Evolutionary conservation across 2,329 filamentous ascomycete genomes (phyloP), one percentile per base, ranked within the genome.

Genomic region (Periglandula ipomoeae): DNA sequence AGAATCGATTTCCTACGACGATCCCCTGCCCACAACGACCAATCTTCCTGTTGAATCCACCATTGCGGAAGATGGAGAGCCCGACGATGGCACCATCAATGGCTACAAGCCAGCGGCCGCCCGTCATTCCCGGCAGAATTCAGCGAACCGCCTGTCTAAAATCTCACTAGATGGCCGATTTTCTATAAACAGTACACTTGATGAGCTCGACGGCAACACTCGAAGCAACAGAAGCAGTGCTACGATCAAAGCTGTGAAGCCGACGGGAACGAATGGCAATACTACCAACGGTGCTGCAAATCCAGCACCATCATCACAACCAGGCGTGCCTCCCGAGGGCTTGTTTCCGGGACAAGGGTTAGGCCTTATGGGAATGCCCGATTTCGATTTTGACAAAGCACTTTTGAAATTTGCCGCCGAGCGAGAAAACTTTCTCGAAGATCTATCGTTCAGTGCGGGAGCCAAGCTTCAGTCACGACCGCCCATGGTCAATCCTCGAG

Each of bases 331-430:
- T 23, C 5, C 19, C 27, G 45, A 41, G 6, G 50, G 24, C 5
- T 45, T 15, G 40, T 19, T 6, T 19, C 46, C 17, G 17, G 41
- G 32, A 3, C 42, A 45, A n/a, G 39, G 43, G 11, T 30, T 38
- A 4, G 50, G 43, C 13, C 46, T 50, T 7, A 38, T 52, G 9
- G 35, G 48, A 20, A 67, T 77, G 53, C 70, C 67, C 50, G 89
- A 95, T 61, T 89, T 87, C 60, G 93, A 97, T 65, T 98, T 98
- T 60, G 93, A 97, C 63, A 84, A 87, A 61, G 91, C 93, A 23
- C 75, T 98, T 56, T 72, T 89, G 60, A 97, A 96, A 69, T 98
- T 98, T 65, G 89, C 93, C 41, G 85, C 84, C n/a, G 91, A 97
- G 70, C 78, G 93, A 55, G 93, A 98, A 59, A 85, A 84, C 52